A percentile compares a stretch with the other conserved stretches of the same genome.
Conservation (phyloP, 495 filamentous ascomycete genomes). For the Neohortaea acidophila region DNA sequence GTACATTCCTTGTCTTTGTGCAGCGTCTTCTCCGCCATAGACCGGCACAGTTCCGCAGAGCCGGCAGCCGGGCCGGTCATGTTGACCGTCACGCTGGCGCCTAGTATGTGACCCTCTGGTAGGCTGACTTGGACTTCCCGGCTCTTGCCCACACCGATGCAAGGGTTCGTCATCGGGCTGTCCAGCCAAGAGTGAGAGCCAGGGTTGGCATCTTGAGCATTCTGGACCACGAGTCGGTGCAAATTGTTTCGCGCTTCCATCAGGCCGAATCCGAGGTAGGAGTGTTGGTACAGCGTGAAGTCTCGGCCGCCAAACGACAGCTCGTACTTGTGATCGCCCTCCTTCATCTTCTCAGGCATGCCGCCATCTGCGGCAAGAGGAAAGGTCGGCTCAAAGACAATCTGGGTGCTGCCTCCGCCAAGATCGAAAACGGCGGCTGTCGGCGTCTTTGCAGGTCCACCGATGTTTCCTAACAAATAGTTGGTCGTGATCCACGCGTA, state of each 20-base stretch:
- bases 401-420: conserved; percentile 91
- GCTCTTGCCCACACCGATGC: conserved; percentile 66
- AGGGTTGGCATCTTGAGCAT: conserved; percentile 38
- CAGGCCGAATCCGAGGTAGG: conserved; percentile 90
- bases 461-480: conserved; percentile 95
- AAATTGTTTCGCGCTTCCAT: conserved; percentile 85
- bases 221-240: conserved; percentile 53
- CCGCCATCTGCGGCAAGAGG: conserved; percentile 51
- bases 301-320: conserved; percentile 78
- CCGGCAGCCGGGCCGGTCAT: conserved; percentile 68
- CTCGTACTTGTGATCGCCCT: conserved; percentile 93
- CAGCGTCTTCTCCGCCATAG: conserved; percentile 75
- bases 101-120: conserved; percentile 44
- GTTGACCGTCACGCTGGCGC: conserved; percentile 46
- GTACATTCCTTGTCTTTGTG: conserved; percentile 71
- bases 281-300: conserved; percentile 95
- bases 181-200: conserved; percentile 39
- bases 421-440: conserved; percentile 94
- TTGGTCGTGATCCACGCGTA: conserved; percentile 99
- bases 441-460: conserved; percentile 70
- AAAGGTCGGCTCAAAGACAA: conserved; percentile 96
- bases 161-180: conserved; percentile 65
- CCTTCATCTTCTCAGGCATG: conserved; percentile 71
- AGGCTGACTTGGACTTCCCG: conserved; percentile 54
- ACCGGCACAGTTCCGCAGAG: conserved; percentile 73